Evolutionary conservation across 1,284 basidiomycete genomes (phyloP).

Genomic region (Taiwanofungus camphoratus): DNA sequence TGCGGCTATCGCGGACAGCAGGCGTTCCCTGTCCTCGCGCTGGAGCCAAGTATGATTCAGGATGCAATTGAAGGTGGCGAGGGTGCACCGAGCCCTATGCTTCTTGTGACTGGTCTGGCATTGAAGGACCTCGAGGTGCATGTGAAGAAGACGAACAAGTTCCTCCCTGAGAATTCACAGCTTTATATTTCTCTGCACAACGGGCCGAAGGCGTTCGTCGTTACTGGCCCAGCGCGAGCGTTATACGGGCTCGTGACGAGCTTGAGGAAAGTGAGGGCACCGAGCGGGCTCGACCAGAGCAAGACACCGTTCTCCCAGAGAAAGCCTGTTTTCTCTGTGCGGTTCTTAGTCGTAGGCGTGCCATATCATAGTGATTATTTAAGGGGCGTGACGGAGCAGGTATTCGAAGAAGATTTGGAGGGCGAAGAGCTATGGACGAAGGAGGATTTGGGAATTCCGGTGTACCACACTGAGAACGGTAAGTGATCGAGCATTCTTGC

Average conservation of each 20-base stretch:
- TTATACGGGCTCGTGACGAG: slow-evolving; percentile 91
- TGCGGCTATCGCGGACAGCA: slow-evolving; percentile 91
- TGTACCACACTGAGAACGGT: slow-evolving; percentile 93
- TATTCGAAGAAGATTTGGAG: slow-evolving; percentile 69
- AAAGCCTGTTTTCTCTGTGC: slow-evolving; percentile 88
- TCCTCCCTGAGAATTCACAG: slow-evolving; percentile 76
- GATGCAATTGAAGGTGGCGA: slow-evolving; percentile 91
- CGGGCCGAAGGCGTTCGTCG: slow-evolving; percentile 85
- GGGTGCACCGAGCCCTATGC: slow-evolving; percentile 91
- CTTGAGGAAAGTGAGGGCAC: slow-evolving; percentile 85
- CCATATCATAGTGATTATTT: slow-evolving; percentile 95
- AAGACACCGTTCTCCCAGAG: slow-evolving; percentile 92
- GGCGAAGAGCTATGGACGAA: slow-evolving; percentile 80
- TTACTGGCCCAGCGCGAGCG: slow-evolving; percentile 90
- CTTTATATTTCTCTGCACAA: slow-evolving; percentile 89
- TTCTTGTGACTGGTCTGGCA: slow-evolving; percentile 82
- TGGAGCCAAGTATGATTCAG: slow-evolving; percentile 85
- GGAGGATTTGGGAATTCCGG: slow-evolving; percentile 74
- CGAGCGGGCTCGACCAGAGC: slow-evolving; percentile 87
- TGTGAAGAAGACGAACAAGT: slow-evolving; percentile 84
- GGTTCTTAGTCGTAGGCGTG: slow-evolving; percentile 92
- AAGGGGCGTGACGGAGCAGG: slow-evolving; percentile 67
- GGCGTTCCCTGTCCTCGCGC: slow-evolving; percentile 88
- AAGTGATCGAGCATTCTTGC: slow-evolving; percentile 21
- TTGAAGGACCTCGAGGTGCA: slow-evolving; percentile 78